Base-by-base conservation (phyloP, 1,284 basidiomycete genomes). In the Ceratobasidium sp. region DNA sequence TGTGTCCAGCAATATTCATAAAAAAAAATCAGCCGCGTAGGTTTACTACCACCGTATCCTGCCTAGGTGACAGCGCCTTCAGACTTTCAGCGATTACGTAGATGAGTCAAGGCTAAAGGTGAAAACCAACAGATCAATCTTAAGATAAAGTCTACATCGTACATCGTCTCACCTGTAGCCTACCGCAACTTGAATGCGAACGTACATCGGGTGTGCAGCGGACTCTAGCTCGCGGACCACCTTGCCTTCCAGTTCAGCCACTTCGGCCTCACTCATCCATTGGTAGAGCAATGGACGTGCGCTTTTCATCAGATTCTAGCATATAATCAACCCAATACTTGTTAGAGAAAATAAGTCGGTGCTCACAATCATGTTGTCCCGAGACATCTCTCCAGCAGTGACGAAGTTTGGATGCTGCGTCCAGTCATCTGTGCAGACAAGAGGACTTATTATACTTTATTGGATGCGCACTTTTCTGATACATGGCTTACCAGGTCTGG, bases 161-260 rank as follows among this genome's bases (percentile, higher is more conserved):
- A n/a, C n/a, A n/a, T n/a, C n/a, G n/a, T n/a, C n/a, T n/a, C n/a
- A n/a, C n/a, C n/a, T n/a, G n/a, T n/a, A n/a, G n/a, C n/a, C n/a
- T n/a, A n/a, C n/a, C n/a, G 64, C 30, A 44, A 55, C 35, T 46
- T 55, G 50, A 9, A 67, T 41, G 23, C 64, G 64, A 55, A 67
- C 44, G 41, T 55, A 55, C 50, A 67, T 67, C 32, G 64, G 64
- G 9, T 67, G 43, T 28, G 2, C 30, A 14, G 14, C 64, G n/a
- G 32, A 49, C n/a, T 26, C 5, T 3, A 67, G 9, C 38, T 67
- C 64, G 9, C 52, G 35, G 23, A 52, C 46, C 28, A 52, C 64
- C n/a, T 50, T 32, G 35, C 35, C 64, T 46, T 67, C 64, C 16
- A 67, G 43, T 41, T 54, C 50, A n/a, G 64, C 64, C 14, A 67